Base-by-base conservation (phyloP, 352 stramenopile genomes). In the Pilasporangium apinafurcum region DNA sequence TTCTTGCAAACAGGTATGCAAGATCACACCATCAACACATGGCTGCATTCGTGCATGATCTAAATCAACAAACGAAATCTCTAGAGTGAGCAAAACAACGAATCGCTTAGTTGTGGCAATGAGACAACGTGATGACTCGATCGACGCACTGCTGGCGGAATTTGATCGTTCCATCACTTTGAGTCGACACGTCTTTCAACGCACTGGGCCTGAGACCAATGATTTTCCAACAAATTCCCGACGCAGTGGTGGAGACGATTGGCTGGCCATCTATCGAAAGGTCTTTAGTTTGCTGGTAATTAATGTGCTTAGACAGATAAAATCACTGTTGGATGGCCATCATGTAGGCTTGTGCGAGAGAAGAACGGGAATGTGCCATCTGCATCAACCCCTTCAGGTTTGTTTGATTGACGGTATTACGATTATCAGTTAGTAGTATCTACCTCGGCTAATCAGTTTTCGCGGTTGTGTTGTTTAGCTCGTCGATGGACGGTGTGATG, bases 351-450 rank as follows among this genome's bases (percentile, higher is more conserved):
- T 48, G 49, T 9, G 48, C 37, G 4, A 64, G 75, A 5, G 61
- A 65, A 18, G 79, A 87, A 36, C 47, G 32, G 9, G 82, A 94
- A 40, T 94, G 82, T 22, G 69, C 82, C 14, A 94, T 94, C 44
- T 94, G 82, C 51, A 78, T 92, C 53, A 85, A 84, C 42, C 26
- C 58, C 1, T 82, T 91, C 53, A 59, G 60, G 77, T 90, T 51
- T 17, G 48, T 17, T 24, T 40, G 24, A 14, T 12, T 8, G 5
- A 12, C 22, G 4, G 20, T 14, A 31, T 3, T 4, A 6, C 12
- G 14, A 1, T 6, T 36, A 8, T 4, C 9, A 30, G 18, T 31
- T n/a, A 13, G 31, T 0, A 18, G 6, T 40, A 8, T 36, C 20
- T 37, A 14, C 6, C 1, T 16, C 8, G 17, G 34, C 8, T 17